Evolutionary conservation across 805 yeast species (phyloP), one percentile per base, ranked within the genome.

Genomic region (Ogataea naganishii): DNA sequence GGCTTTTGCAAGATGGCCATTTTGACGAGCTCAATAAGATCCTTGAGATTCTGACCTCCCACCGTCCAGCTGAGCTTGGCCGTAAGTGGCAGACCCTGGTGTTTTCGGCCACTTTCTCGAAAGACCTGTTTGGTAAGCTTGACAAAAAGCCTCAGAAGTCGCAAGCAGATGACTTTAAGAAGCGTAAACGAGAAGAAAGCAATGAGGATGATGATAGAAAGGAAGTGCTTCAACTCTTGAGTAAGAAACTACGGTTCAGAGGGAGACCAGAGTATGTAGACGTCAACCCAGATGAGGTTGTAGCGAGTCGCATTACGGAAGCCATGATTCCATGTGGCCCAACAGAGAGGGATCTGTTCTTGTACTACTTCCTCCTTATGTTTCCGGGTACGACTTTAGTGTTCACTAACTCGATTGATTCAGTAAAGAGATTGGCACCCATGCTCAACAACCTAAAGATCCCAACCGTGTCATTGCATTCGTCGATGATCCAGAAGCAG

Each of bases 401-500:
- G 4, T 92, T 92, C 51, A 88, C 95, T 40, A 92, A 92, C 56
- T 77, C 94, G n/a, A 88, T 92, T 46, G 96, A 89, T 46, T 76
- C 95, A 1, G 97, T 89, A 27, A 85, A 86, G 51, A 73, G 96
- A 40, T 53, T 92, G 20, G 80, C 75, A 8, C 89, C 89, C 6
- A 69, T 80, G 36, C 64, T 92, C 36, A 78, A 69, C 39, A 75
- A 76, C 49, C 63, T 92, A 30, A 70, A 71, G 9, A 62, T 89
- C 20, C 73, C 82, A 6, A 53, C 75, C 0, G 78, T 81, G 45
- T 78, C 89, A 6, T 72, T 92, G 28, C 96, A 92, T 51, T 88
- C 97, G 3, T 77, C 86, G 14, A 89, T 92, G 97, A 70, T 82
- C 26, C 99, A 92, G 53, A 89, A 88, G 47, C 95, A 85, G 51